Percentiles rank a stretch among this genome's conserved stretches.
Evolutionary conservation across 164 flowering plant species (phyloP).

Genomic region (Stephania cephalantha): DNA sequence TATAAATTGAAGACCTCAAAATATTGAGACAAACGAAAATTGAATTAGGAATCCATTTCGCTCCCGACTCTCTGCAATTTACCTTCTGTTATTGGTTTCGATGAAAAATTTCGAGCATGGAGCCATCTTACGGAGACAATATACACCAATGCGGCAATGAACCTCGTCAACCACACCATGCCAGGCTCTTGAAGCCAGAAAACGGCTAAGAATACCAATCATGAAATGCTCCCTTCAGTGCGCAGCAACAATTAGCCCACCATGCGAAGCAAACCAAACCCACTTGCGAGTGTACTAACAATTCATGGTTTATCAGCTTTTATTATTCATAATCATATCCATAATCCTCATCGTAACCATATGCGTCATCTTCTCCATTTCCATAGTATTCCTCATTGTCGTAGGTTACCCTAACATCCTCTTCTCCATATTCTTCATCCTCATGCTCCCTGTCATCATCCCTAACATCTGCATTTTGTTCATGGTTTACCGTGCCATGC

Average conservation of each 20-base stretch:
- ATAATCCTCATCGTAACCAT: slow-evolving; percentile 16
- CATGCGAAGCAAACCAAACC: background rate
- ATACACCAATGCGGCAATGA: background rate
- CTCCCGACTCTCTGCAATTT: too few species aligned
- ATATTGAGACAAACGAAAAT: too few species aligned
- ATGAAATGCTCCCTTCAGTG: background rate
- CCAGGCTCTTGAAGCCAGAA: background rate
- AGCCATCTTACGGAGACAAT: background rate
- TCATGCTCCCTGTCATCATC: slow-evolving; percentile 4
- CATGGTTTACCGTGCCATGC: slow-evolving; percentile 6
- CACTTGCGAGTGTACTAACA: background rate
- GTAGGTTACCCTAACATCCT: slow-evolving; percentile 11
- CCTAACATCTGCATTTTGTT: slow-evolving; percentile 5
- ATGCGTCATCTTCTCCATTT: slow-evolving; percentile 13
- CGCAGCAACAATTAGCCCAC: background rate
- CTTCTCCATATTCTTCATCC: slow-evolving; percentile 18
- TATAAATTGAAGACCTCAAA: too few species aligned
- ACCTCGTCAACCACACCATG: background rate
- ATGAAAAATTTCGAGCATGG: background rate
- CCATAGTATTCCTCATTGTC: slow-evolving; percentile 16
- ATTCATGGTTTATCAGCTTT: background rate
- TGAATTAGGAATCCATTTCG: too few species aligned
- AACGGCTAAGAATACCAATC: background rate
- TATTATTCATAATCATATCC: slow-evolving; percentile 6
- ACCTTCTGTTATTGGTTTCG: too few species aligned